A percentile compares a stretch with the other conserved stretches of the same genome.
These are phyloP conservation scores for Athelia sp. DNA, from an alignment of 1,284 basidiomycete genomes.

Conservation along the genomic window DNA sequence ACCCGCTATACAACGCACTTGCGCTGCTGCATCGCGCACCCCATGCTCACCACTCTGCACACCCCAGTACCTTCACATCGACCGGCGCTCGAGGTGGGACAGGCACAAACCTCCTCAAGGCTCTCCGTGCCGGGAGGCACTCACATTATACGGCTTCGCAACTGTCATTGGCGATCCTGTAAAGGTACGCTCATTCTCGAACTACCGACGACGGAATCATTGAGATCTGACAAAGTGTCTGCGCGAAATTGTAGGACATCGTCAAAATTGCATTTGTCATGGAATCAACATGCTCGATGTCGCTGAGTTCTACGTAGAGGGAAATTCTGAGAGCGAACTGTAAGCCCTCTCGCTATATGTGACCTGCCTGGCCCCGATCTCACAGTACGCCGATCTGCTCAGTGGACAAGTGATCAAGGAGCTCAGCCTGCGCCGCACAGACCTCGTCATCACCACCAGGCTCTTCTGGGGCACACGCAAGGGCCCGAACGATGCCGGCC, in stretches of 20 bases:
- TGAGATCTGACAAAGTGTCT: not conserved
- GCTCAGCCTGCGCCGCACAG: conserved; percentile 63
- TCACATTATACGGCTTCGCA: no score
- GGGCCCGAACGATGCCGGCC: conserved; percentile 58
- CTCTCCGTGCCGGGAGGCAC: no score
- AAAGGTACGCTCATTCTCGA: conserved; percentile 39
- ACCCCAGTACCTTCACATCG: no score
- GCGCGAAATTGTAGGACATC: conserved; percentile 41
- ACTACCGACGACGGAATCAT: not conserved
- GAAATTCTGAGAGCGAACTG: conserved; percentile 69
- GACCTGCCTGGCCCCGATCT: not conserved
- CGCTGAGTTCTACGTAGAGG: conserved; percentile 58
- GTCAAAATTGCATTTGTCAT: conserved; percentile 58
- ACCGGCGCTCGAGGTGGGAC: no score
- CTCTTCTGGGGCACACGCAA: conserved; percentile 50
- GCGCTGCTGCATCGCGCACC: no score
- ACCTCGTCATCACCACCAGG: conserved; percentile 74
- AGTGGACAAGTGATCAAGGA: conserved; percentile 79
- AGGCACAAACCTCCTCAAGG: no score
- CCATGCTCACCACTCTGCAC: no score
- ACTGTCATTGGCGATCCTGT: conserved; percentile 69
- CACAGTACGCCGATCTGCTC: conserved; percentile 2
- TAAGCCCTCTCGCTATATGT: conserved; percentile 21
- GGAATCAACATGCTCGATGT: conserved; percentile 67
- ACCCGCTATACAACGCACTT: no score